Conservation (phyloP, 2,329 filamentous ascomycete species). For the Alternaria incomplexa region DNA sequence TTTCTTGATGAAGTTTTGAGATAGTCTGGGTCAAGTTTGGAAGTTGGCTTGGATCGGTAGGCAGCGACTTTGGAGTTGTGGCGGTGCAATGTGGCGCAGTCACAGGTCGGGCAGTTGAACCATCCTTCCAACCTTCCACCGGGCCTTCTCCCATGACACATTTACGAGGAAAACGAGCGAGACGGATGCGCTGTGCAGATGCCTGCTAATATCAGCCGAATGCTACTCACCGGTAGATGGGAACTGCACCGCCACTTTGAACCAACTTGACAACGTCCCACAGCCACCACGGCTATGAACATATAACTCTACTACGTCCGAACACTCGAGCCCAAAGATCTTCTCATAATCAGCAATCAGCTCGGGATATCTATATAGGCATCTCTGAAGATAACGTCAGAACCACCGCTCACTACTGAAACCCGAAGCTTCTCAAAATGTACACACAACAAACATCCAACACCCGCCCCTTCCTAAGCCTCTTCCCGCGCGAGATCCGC, state of each 20-base stretch:
- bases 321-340: too few relatives aligned
- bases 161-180: background rate
- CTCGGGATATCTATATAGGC: too few relatives aligned
- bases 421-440: background rate
- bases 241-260: background rate
- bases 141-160: background rate
- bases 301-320: too few relatives aligned
- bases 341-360: too few relatives aligned
- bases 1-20: background rate
- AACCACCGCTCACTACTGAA: too few relatives aligned
- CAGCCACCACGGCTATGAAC: background rate
- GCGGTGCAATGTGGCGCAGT: background rate
- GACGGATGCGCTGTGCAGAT: background rate
- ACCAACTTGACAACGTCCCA: background rate
- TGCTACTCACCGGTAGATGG: background rate
- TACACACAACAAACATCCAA: fast-evolving
- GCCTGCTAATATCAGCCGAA: background rate
- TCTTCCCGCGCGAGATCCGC: background rate
- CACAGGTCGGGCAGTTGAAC: too few relatives aligned
- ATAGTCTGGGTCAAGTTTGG: too few relatives aligned
- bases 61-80: too few relatives aligned
- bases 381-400: too few relatives aligned
- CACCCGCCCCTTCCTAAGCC: background rate
- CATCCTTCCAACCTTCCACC: background rate
- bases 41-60: too few relatives aligned